These are phyloP conservation scores for Ramaria sp. DNA, from an alignment of 768 basidiomycete species.

Conservation along the genomic window DNA sequence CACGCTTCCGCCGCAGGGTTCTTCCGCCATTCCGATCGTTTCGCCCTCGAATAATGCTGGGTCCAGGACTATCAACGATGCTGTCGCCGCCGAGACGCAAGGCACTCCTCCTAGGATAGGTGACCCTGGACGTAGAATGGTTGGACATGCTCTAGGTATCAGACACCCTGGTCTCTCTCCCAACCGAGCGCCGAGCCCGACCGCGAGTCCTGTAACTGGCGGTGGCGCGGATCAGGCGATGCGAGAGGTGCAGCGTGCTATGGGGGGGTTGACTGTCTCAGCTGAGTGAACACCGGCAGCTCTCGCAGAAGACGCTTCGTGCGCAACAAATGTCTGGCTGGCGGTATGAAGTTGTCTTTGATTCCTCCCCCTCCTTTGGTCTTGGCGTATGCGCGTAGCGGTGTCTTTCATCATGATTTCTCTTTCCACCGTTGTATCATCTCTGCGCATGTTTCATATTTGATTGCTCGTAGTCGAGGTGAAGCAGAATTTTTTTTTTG, in stretches of 20 bases:
- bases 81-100: constrained; percentile 10
- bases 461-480: not conserved
- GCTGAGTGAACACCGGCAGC: not conserved
- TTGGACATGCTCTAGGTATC: constrained; percentile 75
- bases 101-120: constrained; percentile 67
- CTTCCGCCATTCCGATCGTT: constrained; percentile 1
- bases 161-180: constrained; percentile 62
- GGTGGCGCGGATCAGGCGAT: constrained; percentile 45
- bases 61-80: not conserved
- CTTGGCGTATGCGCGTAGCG: not conserved
- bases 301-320: not conserved
- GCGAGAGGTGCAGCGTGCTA: constrained; percentile 62
- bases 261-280: constrained; percentile 56
- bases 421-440: not conserved
- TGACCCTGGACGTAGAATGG: constrained; percentile 83
- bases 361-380: not conserved
- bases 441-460: not conserved
- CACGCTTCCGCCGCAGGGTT: not conserved
- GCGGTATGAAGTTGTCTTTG: not conserved
- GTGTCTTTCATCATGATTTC: not conserved
- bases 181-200: not conserved
- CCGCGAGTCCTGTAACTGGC: constrained; percentile 18
- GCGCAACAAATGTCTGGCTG: not conserved
- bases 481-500: no score
- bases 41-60: not conserved